Conservation (phyloP, 163 green algal species). For the Trebouxiophyceae sp. region DNA sequence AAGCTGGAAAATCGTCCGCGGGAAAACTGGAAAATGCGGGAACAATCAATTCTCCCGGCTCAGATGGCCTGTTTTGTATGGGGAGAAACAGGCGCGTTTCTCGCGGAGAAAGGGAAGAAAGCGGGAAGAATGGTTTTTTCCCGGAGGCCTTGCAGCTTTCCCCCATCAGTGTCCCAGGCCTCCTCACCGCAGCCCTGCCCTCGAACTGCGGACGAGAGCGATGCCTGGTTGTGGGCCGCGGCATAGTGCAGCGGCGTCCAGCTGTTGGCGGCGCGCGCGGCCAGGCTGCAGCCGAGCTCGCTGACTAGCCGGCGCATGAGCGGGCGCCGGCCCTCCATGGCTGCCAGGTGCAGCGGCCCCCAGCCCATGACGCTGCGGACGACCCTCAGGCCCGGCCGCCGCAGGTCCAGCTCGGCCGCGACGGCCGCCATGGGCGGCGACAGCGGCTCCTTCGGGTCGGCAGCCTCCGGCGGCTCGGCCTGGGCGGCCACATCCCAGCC, state of each 20-base stretch:
- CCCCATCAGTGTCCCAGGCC: no score
- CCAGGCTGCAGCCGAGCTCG: conserved; percentile 30
- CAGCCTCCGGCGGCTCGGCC: conserved; percentile 18
- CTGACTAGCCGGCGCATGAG: conserved; percentile 28
- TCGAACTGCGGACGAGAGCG: no score
- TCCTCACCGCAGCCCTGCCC: no score
- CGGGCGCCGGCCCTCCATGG: conserved; percentile 36
- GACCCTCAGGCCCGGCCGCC: conserved; percentile 20
- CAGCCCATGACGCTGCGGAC: conserved; percentile 46
- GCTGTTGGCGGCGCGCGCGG: conserved; percentile 35
- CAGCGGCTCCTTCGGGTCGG: conserved; percentile 20
- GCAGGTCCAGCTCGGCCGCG: conserved; percentile 20
- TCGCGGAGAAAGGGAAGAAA: no score
- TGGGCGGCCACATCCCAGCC: conserved; percentile 44
- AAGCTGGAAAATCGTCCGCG: no score
- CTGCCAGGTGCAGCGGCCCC: conserved; percentile 44
- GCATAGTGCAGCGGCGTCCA: conserved; percentile 61
- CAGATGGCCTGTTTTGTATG: no score
- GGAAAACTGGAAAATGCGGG: no score
- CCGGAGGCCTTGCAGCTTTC: no score
- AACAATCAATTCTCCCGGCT: no score
- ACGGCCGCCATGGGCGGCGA: conserved; percentile 27
- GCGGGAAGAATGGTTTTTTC: no score
- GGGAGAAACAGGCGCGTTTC: no score
- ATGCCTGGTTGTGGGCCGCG: conserved; percentile 56